Percentiles rank a stretch among this genome's conserved stretches.
Conservation (phyloP, 225 moss, liverwort and hornwort genomes). For the Sphagnum contortum region DNA sequence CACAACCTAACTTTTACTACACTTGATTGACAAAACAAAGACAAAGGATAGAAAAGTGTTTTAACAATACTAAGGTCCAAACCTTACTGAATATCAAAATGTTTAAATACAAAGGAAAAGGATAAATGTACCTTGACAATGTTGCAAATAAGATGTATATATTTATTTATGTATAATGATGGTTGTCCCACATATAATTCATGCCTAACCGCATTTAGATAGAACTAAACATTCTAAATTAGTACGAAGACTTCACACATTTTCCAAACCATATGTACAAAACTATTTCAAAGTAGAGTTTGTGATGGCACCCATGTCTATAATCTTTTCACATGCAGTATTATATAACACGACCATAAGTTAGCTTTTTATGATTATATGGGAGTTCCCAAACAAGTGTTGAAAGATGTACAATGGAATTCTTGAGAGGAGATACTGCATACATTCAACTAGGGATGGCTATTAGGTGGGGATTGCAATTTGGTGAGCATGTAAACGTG, state of each 20-base stretch:
- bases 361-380: conserved; percentile 98
- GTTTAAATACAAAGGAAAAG: too few relatives aligned
- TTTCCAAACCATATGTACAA: background rate
- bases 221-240: too few relatives aligned
- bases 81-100: too few relatives aligned
- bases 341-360: conserved; percentile 95
- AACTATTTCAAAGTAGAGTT: background rate
- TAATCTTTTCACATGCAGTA: conserved; percentile 44
- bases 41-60: too few relatives aligned
- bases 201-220: conserved; percentile 32
- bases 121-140: conserved; percentile 71
- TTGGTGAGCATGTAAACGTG: too few relatives aligned
- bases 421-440: conserved; percentile 21
- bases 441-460: too few relatives aligned
- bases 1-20: too few relatives aligned
- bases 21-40: too few relatives aligned
- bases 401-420: conserved; percentile 96
- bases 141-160: conserved; percentile 85
- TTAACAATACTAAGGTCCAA: too few relatives aligned
- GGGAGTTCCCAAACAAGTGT: conserved; percentile 98
- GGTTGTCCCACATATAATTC: conserved; percentile 99
- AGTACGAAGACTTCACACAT: too few relatives aligned
- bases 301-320: background rate
- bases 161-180: conserved; percentile 95
- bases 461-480: too few relatives aligned